These are phyloP conservation scores for Xylariales sp. DNA, from an alignment of 2,329 filamentous ascomycete species.

Conservation along the genomic window DNA sequence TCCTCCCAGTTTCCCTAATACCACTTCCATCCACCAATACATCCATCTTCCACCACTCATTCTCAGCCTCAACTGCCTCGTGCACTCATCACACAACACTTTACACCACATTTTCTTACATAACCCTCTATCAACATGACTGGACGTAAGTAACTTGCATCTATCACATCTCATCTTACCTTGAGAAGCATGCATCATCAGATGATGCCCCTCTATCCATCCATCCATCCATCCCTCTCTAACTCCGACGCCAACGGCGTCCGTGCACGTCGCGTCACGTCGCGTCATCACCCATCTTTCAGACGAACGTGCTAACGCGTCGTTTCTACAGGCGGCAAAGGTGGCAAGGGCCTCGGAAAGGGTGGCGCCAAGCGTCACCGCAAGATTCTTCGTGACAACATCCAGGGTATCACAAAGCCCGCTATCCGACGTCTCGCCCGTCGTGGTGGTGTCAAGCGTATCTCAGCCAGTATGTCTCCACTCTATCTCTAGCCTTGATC, in stretches of 20 bases:
- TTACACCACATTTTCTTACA: slow-evolving; percentile 26
- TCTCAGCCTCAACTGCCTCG: slow-evolving; percentile 44
- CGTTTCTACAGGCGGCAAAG: slow-evolving; percentile 79
- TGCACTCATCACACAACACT: slow-evolving; percentile 25
- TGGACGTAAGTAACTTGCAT: slow-evolving; percentile 48
- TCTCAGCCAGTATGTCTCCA: slow-evolving; percentile 82
- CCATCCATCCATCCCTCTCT: no score
- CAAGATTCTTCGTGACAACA: slow-evolving; percentile 99
- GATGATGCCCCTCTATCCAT: no score
- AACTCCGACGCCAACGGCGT: slow-evolving; percentile 67
- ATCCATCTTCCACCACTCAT: slow-evolving; percentile 32
- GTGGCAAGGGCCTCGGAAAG: slow-evolving; percentile 98
- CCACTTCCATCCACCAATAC: slow-evolving; percentile 36
- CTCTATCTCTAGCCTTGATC: background rate
- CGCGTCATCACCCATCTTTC: slow-evolving; percentile 49
- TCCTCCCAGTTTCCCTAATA: slow-evolving; percentile 42
- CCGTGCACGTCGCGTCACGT: slow-evolving; percentile 70
- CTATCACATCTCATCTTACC: background rate
- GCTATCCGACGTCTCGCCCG: slow-evolving; percentile 98
- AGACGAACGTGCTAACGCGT: background rate
- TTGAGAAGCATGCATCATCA: no score
- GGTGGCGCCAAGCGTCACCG: slow-evolving; percentile 98
- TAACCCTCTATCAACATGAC: slow-evolving; percentile 48
- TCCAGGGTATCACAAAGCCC: slow-evolving; percentile 98
- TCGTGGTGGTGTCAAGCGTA: slow-evolving; percentile 99